Evolutionary conservation across 176 grass and related monocot genomes (phyloP).

Genomic region (Olyra latifolia): DNA sequence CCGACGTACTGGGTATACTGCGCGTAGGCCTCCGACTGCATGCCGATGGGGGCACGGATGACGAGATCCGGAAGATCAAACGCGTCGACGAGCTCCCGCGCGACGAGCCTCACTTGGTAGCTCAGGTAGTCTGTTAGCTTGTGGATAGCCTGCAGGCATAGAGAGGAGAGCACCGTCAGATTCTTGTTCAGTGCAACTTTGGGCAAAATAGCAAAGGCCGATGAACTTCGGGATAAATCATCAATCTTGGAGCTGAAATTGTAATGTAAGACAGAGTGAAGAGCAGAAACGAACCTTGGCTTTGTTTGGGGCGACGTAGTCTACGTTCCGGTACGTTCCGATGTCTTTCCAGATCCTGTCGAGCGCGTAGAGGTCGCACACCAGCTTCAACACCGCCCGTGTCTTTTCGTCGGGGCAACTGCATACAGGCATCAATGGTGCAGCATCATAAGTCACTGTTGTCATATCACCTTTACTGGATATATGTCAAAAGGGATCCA

Average conservation of each 20-base stretch:
- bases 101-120: slow-evolving; percentile 89
- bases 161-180: slow-evolving; percentile 4
- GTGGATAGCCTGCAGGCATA: slow-evolving; percentile 74
- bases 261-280: not conserved
- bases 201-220: too few relatives aligned
- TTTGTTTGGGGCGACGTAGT: slow-evolving; percentile 96
- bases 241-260: too few relatives aligned
- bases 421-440: slow-evolving; percentile 38
- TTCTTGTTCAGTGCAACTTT: not conserved
- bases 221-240: too few relatives aligned
- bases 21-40: slow-evolving; percentile 80
- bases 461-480: not conserved
- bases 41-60: slow-evolving; percentile 84
- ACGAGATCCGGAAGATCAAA: slow-evolving; percentile 86
- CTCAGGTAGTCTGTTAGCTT: slow-evolving; percentile 89
- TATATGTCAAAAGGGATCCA: not conserved
- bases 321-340: slow-evolving; percentile 88
- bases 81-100: slow-evolving; percentile 69
- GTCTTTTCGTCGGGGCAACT: slow-evolving; percentile 86
- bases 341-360: slow-evolving; percentile 97
- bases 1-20: slow-evolving; percentile 81
- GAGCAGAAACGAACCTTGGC: slow-evolving; percentile 69
- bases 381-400: slow-evolving; percentile 65
- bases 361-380: slow-evolving; percentile 92
- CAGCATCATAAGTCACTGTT: slow-evolving; percentile 26